Base-by-base conservation (phyloP, 495 filamentous ascomycete genomes). In the Evernia prunastri region DNA sequence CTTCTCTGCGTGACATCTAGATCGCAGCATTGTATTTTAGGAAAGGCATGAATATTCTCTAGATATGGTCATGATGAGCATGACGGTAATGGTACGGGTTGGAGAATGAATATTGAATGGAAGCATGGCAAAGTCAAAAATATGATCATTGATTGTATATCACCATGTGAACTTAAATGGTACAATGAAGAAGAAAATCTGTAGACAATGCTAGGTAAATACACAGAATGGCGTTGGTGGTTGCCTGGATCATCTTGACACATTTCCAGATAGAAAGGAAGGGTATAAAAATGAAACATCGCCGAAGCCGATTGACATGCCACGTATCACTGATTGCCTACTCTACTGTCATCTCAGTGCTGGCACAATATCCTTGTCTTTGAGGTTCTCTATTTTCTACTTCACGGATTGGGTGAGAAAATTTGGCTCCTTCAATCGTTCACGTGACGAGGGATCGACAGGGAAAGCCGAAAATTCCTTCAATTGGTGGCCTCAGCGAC, bases 401-500 rank as follows among this genome's bases (percentile, higher is more conserved):
- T 2, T 2, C 27, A 11, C 15, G 27, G 13, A 17, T 40, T 54
- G n/a, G 37, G 43, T 49, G 25, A 39, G n/a, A n/a, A n/a, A 23
- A 35, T 53, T 39, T 54, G 7, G 49, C 23, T 23, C 6, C 20
- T 42, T 37, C 42, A 20, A 62, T 13, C 23, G 27, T 54, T 49
- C 61, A 63, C 61, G 61, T 63, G 61, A 63, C 54, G 0, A 10
- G 9, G 36, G 53, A 57, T 25, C 54, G 51, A 63, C 47, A 29
- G 51, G 9, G 33, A 58, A 63, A 57, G 27, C 53, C 56, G 33
- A 33, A 59, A 59, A 64, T 51, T n/a, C 62, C 59, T 64, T 64
- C 56, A 29, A 12, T 51, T 58, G 56, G 54, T 64, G 62, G 56
- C 62, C 62, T 64, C 62, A 64, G 56, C 54, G 62, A 59, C 62